These are phyloP conservation scores for Grigorovia jiainica DNA, from an alignment of 805 yeast species.

Conservation along the genomic window DNA sequence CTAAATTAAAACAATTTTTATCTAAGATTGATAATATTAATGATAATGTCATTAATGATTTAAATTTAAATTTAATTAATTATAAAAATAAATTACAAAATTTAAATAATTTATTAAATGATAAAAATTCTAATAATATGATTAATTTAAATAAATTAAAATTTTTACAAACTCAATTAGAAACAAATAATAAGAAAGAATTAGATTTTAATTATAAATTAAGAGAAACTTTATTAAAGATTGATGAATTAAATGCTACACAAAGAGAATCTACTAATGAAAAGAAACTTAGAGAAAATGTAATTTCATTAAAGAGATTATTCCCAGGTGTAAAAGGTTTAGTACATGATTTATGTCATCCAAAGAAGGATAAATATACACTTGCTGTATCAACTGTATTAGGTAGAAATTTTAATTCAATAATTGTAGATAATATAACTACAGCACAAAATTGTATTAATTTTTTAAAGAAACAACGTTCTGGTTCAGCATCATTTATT, in stretches of 20 bases:
- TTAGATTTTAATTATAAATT: slow-evolving; percentile 54
- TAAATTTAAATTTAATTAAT: slow-evolving; percentile 28
- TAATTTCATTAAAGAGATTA: slow-evolving; percentile 56
- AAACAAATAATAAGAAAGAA: slow-evolving; percentile 39
- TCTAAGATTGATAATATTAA: slow-evolving; percentile 30
- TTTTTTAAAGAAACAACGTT: slow-evolving; percentile 72
- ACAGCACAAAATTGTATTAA: slow-evolving; percentile 71
- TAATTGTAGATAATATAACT: slow-evolving; percentile 65
- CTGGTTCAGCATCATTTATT: slow-evolving; percentile 79
- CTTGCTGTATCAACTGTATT: slow-evolving; percentile 65
- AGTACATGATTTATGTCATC: slow-evolving; percentile 69
- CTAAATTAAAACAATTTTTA: slow-evolving; percentile 31
- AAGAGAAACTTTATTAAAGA: slow-evolving; percentile 45
- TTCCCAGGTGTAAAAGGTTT: slow-evolving; percentile 81
- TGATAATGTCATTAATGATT: slow-evolving; percentile 27
- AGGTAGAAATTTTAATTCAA: slow-evolving; percentile 72
- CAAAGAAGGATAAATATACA: slow-evolving; percentile 63
- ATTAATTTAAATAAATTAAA: slow-evolving; percentile 29
- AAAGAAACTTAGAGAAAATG: slow-evolving; percentile 60
- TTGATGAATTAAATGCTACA: slow-evolving; percentile 67
- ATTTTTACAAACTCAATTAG: slow-evolving; percentile 30
- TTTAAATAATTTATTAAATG: slow-evolving; percentile 29
- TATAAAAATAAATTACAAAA: slow-evolving; percentile 25
- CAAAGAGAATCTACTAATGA: slow-evolving; percentile 71
- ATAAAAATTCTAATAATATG: slow-evolving; percentile 27